Base-by-base conservation (phyloP, 768 basidiomycete genomes). In the Lentinula detonsa region DNA sequence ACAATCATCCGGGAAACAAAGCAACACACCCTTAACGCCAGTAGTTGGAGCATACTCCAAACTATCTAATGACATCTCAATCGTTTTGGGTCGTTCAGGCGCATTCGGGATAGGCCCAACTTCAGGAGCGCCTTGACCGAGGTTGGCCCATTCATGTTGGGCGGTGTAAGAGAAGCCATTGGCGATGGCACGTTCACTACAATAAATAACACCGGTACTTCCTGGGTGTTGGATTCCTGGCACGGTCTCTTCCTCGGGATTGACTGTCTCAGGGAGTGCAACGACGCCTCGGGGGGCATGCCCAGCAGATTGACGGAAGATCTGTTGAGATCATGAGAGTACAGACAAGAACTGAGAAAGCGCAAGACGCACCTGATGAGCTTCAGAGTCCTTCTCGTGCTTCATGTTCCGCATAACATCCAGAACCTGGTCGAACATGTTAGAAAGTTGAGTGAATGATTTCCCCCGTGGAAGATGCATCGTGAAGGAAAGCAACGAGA, bases 11-110 rank as follows among this genome's bases (percentile, higher is more conserved):
- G 9, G 21, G 10, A n/a, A 18, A 57, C 5, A 4, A 0, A 48
- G 18, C 9, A 8, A 55, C 71, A 11, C 53, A 88, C 89, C 85
- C 77, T 88, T 95, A 37, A 96, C 87, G 37, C 95, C 95, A 0
- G 93, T 91, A 5, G 95, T 96, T 0, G 95, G 94, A 2, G 92
- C 95, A 67, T 97, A 97, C 72, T 95, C 93, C 63, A 91, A 76
- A 34, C 87, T 85, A 66, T 93, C 93, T 39, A 78, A 63, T 9
- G 87, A 84, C 60, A 94, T 67, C 34, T 83, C 75, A 62, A 96
- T 85, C 18, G 79, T 77, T 6, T 81, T 78, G 0, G 86, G 88
- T 53, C 91, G 85, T 45, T 79, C 71, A 0, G 86, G 81, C 2
- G 90, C 91, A 60, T 84, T 81, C 9, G 93, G 93, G 49, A 95